Percentiles rank a stretch among this genome's conserved stretches.
phyloP scores from a whole-genome alignment of 2,329 filamentous ascomycete species.

The Apiospora marii region DNA sequence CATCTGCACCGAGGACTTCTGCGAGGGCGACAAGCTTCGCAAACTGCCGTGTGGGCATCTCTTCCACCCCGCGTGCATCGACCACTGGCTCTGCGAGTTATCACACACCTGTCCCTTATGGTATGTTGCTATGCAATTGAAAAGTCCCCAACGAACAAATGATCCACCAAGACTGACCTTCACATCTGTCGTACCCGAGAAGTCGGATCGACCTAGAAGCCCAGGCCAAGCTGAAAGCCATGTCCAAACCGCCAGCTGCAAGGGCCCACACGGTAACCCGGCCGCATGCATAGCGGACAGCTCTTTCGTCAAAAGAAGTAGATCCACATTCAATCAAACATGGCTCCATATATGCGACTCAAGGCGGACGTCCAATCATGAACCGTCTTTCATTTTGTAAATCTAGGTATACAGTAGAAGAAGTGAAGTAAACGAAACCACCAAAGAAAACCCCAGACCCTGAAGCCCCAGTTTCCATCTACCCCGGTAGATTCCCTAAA shows the following conservation, averaged over 20 bases:
- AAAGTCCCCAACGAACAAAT: not conserved
- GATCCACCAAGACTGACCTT: not conserved
- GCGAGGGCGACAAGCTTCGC: not conserved
- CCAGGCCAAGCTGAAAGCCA: not conserved
- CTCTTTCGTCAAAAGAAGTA: no score
- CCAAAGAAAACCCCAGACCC: not conserved
- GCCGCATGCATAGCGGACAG: not conserved
- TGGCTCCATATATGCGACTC: no score
- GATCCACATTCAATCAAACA: no score
- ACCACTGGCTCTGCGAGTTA: not conserved
- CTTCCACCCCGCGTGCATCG: not conserved
- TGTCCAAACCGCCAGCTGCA: not conserved
- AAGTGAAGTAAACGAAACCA: not conserved
- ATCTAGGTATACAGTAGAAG: not conserved
- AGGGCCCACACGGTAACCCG: not conserved
- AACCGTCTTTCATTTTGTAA: not conserved
- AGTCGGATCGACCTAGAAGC: not conserved
- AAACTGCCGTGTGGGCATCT: not conserved
- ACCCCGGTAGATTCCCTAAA: not conserved
- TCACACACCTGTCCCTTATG: not conserved
- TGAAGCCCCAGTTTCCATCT: not conserved
- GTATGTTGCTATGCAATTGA: not conserved
- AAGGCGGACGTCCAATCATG: no score
- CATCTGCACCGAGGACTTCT: not conserved
- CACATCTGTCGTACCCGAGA: not conserved